Evolutionary conservation across 441 rosid genomes (phyloP).

Genomic region (Eutrema salsugineum): DNA sequence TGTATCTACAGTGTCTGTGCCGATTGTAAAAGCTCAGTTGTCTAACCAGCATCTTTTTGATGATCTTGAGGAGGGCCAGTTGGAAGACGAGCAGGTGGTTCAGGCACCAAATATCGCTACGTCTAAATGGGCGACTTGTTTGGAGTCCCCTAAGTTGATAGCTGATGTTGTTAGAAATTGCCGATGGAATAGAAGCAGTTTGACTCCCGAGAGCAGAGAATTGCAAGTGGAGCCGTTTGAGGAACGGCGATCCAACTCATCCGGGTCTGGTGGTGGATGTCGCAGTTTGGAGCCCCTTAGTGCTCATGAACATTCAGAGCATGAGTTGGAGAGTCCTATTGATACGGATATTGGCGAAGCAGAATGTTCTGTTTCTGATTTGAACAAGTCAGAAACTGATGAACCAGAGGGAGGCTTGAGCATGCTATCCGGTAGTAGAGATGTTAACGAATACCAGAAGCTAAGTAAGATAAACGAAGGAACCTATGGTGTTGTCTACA

Average conservation of each 20-base stretch:
- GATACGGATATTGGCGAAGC: conserved; percentile 27
- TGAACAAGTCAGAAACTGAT: conserved; percentile 42
- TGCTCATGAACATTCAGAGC: conserved; percentile 25
- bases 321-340: conserved; percentile 22
- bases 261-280: conserved; percentile 28
- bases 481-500: conserved; percentile 81
- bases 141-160: conserved; percentile 41
- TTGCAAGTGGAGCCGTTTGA: conserved; percentile 30
- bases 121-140: conserved; percentile 73
- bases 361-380: conserved; percentile 37
- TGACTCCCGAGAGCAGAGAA: conserved; percentile 47
- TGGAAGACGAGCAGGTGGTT: conserved; percentile 39
- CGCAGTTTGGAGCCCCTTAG: conserved; percentile 15
- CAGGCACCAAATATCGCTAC: conserved; percentile 46
- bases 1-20: background rate
- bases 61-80: conserved; percentile 31
- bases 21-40: background rate
- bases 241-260: conserved; percentile 22
- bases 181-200: conserved; percentile 32
- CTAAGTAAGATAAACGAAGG: conserved; percentile 83
- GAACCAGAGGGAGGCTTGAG: conserved; percentile 42
- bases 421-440: conserved; percentile 68
- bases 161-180: conserved; percentile 27
- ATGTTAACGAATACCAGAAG: conserved; percentile 67
- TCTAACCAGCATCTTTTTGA: conserved; percentile 11